phyloP scores from a whole-genome alignment of 176 grass and related monocot genomes.

The Phyllostachys edulis region DNA sequence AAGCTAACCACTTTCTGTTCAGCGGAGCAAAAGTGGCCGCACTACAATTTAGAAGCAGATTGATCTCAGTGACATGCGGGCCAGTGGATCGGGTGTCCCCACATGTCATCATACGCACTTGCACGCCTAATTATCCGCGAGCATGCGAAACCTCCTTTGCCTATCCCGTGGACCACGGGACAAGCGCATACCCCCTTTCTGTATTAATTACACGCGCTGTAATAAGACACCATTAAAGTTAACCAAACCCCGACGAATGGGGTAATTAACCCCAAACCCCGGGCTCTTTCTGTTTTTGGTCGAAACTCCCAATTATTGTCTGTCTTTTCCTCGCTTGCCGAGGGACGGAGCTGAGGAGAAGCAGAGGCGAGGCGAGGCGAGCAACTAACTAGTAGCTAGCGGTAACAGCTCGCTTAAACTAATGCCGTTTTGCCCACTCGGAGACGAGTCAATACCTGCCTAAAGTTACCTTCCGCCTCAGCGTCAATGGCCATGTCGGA shows the following conservation, averaged over 20 bases:
- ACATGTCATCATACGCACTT: neutral
- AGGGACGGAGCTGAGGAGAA: constrained; percentile 9
- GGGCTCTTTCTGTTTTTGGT: neutral
- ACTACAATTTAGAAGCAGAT: neutral
- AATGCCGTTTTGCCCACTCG: constrained; percentile 24
- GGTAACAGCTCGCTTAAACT: constrained; percentile 36
- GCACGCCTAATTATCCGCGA: neutral
- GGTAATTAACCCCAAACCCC: constrained; percentile 12
- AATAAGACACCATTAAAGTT: neutral
- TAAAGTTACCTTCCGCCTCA: constrained; percentile 30
- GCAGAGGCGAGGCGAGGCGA: neutral
- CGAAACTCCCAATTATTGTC: neutral
- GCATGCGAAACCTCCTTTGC: neutral
- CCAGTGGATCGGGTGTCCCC: neutral
- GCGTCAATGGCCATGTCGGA: constrained; percentile 73
- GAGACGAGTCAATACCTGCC: constrained; percentile 49
- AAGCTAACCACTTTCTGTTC: neutral
- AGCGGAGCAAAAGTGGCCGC: neutral
- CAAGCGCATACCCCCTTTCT: constrained; percentile 9
- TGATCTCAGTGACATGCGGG: neutral
- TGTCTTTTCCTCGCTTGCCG: neutral
- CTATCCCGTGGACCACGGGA: constrained; percentile 17
- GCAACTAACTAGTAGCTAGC: neutral
- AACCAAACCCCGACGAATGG: neutral
- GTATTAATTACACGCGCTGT: constrained; percentile 28